phyloP scores from a whole-genome alignment of 2,329 filamentous ascomycete genomes.

The Bipolaris cookei region DNA sequence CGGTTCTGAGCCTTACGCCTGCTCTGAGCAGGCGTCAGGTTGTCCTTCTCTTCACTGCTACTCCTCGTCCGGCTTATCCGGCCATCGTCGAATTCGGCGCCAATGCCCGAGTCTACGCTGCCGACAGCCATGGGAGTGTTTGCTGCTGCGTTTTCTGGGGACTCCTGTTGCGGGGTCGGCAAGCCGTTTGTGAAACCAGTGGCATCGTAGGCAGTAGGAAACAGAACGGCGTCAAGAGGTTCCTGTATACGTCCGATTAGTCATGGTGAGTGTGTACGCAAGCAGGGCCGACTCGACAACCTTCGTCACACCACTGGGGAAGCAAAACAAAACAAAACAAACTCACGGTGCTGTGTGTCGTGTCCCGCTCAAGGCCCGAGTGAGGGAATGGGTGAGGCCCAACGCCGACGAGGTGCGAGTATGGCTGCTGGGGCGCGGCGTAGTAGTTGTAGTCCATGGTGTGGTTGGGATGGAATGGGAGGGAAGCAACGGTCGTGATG shows the following conservation, averaged over 20 bases:
- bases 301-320: neutral
- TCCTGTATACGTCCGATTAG: slow-evolving; percentile 46
- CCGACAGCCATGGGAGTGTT: slow-evolving; percentile 44
- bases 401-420: slow-evolving; percentile 56
- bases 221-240: slow-evolving; percentile 52
- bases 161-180: slow-evolving; percentile 40
- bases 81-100: slow-evolving; percentile 48
- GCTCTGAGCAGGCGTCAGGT: slow-evolving; percentile 58
- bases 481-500: neutral
- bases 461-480: neutral
- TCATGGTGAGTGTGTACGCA: slow-evolving; percentile 9
- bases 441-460: slow-evolving; percentile 66
- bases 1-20: slow-evolving; percentile 73
- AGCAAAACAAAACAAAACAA: neutral
- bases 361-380: slow-evolving; percentile 47
- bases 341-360: slow-evolving; percentile 44
- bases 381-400: slow-evolving; percentile 47
- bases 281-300: slow-evolving; percentile 17
- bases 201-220: slow-evolving; percentile 38
- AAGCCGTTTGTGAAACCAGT: slow-evolving; percentile 38
- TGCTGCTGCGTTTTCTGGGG: slow-evolving; percentile 37
- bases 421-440: slow-evolving; percentile 53
- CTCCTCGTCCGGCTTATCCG: slow-evolving; percentile 45
- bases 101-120: slow-evolving; percentile 54
- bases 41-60: slow-evolving; percentile 57